Percentiles rank a stretch among this genome's conserved stretches.
Conservation (phyloP, 257 asterid genomes). For the Solanum chiquidenum region DNA sequence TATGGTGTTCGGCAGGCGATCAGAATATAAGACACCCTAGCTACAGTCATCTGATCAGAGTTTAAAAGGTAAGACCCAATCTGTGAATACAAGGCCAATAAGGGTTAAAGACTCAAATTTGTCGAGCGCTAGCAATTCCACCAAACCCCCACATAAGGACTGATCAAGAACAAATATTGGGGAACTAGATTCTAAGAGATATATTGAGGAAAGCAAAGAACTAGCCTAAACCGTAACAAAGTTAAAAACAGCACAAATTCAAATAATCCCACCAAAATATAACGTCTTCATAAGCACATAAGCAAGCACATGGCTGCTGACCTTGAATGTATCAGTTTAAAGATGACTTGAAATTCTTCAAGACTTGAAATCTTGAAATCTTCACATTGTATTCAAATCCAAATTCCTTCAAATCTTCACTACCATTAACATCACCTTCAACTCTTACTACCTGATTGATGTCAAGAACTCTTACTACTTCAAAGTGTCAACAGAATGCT, state of each 20-base stretch:
- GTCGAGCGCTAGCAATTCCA: not conserved
- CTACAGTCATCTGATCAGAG: not conserved
- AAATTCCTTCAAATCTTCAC: constrained; percentile 72
- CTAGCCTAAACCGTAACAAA: not conserved
- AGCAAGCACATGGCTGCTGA: constrained; percentile 89
- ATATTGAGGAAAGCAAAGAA: not conserved
- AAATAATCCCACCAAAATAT: constrained; percentile 28
- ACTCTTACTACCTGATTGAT: constrained; percentile 71
- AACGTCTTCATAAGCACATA: constrained; percentile 51
- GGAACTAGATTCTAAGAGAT: not conserved
- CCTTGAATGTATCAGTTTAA: constrained; percentile 33
- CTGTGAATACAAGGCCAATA: not conserved
- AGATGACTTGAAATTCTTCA: constrained; percentile 50
- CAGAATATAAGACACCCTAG: not conserved
- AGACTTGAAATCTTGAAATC: constrained; percentile 54
- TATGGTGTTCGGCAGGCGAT: not conserved
- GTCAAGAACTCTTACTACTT: constrained; percentile 52
- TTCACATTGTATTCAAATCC: constrained; percentile 78
- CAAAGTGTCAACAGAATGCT: constrained; percentile 48
- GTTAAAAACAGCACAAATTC: not conserved
- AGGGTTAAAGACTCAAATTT: not conserved
- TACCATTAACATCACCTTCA: constrained; percentile 79
- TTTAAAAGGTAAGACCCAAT: not conserved
- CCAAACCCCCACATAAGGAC: not conserved
- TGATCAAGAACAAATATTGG: not conserved